These are phyloP conservation scores for Lindgomyces ingoldianus DNA, from an alignment of 495 filamentous ascomycete genomes.

Conservation along the genomic window DNA sequence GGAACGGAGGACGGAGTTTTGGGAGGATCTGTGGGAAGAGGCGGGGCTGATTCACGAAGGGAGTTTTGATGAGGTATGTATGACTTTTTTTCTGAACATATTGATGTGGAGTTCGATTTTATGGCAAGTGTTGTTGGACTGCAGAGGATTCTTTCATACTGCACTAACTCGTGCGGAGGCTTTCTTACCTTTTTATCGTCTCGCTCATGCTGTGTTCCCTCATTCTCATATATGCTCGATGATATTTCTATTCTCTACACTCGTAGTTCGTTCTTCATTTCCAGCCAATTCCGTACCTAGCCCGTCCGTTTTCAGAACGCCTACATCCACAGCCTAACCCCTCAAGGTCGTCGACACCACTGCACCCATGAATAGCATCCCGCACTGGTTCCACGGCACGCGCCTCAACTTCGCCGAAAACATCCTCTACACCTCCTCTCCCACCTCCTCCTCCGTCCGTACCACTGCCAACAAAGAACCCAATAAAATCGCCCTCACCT, in stretches of 20 bases:
- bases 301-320: too few relatives aligned
- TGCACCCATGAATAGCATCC: constrained; percentile 66
- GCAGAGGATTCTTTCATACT: too few relatives aligned
- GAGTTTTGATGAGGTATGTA: constrained; percentile 28
- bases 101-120: not conserved
- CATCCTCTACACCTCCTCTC: constrained; percentile 54
- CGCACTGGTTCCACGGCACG: constrained; percentile 68
- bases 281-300: too few relatives aligned
- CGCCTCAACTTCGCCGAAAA: constrained; percentile 67
- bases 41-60: constrained; percentile 63
- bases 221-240: too few relatives aligned
- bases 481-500: constrained; percentile 64
- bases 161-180: too few relatives aligned
- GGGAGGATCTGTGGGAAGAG: constrained; percentile 61
- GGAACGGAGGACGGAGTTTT: constrained; percentile 63
- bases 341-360: constrained; percentile 61
- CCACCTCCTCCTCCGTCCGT: constrained; percentile 39
- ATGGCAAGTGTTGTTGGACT: too few relatives aligned
- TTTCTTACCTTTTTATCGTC: too few relatives aligned
- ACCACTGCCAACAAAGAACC: constrained; percentile 65
- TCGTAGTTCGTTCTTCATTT: too few relatives aligned
- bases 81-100: not conserved
- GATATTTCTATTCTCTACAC: too few relatives aligned
- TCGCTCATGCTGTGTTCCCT: too few relatives aligned
- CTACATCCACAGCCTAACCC: not conserved